A percentile compares a stretch with the other conserved stretches of the same genome.
Evolutionary conservation across 176 grass and related monocot genomes (phyloP).

Genomic region (Musa troglodytarum): DNA sequence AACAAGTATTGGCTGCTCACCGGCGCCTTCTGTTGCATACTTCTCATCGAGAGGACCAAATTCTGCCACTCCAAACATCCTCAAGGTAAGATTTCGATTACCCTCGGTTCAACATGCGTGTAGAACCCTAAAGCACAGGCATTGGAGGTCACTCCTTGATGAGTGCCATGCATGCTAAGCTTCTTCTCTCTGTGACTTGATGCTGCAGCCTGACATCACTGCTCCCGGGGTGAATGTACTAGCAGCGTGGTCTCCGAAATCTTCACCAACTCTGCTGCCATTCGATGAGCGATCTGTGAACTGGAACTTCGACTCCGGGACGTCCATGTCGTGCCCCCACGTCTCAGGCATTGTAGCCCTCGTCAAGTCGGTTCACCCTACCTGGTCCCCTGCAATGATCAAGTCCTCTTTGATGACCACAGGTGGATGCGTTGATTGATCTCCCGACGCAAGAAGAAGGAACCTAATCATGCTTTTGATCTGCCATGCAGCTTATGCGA

Average conservation of each 20-base stretch:
- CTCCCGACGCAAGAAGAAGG: background rate
- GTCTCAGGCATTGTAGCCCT: conserved; percentile 75
- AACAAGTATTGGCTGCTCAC: conserved; percentile 37
- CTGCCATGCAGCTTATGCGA: conserved; percentile 36
- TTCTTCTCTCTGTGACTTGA: background rate
- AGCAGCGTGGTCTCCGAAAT: conserved; percentile 63
- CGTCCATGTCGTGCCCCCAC: conserved; percentile 91
- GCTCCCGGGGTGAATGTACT: conserved; percentile 80
- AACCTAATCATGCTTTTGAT: background rate
- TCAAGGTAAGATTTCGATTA: conserved; percentile 37
- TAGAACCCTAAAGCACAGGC: too few relatives aligned
- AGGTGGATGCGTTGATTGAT: conserved; percentile 21
- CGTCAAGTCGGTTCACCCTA: conserved; percentile 65
- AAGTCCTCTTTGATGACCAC: conserved; percentile 93
- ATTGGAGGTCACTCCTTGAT: background rate
- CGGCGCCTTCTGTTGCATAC: conserved; percentile 55
- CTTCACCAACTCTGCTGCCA: conserved; percentile 56
- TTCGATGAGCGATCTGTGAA: conserved; percentile 40
- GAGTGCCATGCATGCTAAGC: background rate
- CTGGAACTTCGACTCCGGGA: conserved; percentile 84
- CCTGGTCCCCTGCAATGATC: conserved; percentile 73
- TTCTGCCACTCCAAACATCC: conserved; percentile 60
- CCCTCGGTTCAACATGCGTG: too few relatives aligned
- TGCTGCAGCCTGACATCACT: conserved; percentile 68
- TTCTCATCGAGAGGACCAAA: conserved; percentile 89